These are phyloP conservation scores for Chlorella sp. DNA, from an alignment of 139 green algal species.

Conservation along the genomic window DNA sequence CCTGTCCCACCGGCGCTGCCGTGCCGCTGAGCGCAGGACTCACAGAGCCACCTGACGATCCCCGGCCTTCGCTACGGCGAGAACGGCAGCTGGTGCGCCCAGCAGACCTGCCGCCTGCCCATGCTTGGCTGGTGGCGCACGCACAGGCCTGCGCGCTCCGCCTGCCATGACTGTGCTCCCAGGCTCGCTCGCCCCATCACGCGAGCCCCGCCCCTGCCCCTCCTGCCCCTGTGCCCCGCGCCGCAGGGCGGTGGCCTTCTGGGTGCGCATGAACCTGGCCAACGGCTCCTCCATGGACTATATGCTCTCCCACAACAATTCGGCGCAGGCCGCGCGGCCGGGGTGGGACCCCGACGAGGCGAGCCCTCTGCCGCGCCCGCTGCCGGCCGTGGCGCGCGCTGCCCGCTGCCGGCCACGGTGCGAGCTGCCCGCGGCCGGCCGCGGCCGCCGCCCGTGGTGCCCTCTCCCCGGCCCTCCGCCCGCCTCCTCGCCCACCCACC, in stretches of 20 bases:
- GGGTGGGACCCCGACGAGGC: background rate
- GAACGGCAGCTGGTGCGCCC: constrained; percentile 12
- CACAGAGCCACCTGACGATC: constrained; percentile 26
- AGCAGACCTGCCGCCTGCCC: no score
- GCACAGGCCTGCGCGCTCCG: no score
- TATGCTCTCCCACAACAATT: constrained; percentile 9
- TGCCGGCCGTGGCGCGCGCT: background rate
- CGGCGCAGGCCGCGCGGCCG: no score
- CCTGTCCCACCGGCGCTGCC: background rate
- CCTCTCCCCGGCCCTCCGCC: background rate
- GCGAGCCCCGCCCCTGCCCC: no score
- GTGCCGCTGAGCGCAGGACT: background rate
- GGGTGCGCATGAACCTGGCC: constrained; percentile 2
- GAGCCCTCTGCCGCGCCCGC: background rate
- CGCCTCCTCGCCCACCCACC: background rate
- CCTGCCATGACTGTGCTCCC: no score
- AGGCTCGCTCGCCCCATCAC: no score
- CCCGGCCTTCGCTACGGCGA: constrained; percentile 34
- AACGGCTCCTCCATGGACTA: constrained; percentile 3
- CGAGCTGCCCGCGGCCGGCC: background rate
- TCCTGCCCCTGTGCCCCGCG: no score
- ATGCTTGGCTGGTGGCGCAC: no score
- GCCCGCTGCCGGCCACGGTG: background rate
- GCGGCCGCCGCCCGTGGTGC: background rate
- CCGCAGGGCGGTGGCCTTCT: constrained; percentile 28